Evolutionary conservation across 306 rosid genomes (phyloP).

Genomic region (Inga leiocalycina): DNA sequence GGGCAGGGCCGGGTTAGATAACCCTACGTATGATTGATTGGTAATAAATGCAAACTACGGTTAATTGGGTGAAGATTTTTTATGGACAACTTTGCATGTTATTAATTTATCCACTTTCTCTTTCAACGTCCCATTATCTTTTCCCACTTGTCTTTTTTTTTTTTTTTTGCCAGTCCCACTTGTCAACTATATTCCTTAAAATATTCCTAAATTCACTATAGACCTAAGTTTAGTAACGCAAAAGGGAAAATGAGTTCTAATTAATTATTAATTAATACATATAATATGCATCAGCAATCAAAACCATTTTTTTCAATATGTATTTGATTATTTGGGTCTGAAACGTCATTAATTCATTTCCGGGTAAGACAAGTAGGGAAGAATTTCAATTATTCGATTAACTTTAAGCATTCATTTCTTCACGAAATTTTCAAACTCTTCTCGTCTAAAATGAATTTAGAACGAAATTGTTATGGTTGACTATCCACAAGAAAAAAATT

Average conservation of each 20-base stretch:
- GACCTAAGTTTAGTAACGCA: not conserved
- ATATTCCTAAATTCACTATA: not conserved
- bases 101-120: not conserved
- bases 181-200: not conserved
- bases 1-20: no score
- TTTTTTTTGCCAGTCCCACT: no score
- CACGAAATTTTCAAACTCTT: not conserved
- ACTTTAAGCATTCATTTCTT: not conserved
- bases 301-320: not conserved
- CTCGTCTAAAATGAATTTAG: not conserved
- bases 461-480: not conserved
- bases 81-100: constrained; percentile 3
- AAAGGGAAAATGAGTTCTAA: not conserved
- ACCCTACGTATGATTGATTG: not conserved
- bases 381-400: not conserved
- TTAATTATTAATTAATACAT: not conserved
- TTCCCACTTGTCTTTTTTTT: no score
- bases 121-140: constrained; percentile 5
- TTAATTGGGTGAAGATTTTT: constrained; percentile 2
- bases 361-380: not conserved
- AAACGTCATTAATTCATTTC: not conserved
- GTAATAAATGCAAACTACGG: constrained; percentile 6
- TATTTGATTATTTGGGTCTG: not conserved
- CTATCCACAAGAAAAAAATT: no score
- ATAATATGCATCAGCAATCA: not conserved